These are phyloP conservation scores for Leishmania arabica DNA, from an alignment of 208 protist genomes.

Conservation along the genomic window DNA sequence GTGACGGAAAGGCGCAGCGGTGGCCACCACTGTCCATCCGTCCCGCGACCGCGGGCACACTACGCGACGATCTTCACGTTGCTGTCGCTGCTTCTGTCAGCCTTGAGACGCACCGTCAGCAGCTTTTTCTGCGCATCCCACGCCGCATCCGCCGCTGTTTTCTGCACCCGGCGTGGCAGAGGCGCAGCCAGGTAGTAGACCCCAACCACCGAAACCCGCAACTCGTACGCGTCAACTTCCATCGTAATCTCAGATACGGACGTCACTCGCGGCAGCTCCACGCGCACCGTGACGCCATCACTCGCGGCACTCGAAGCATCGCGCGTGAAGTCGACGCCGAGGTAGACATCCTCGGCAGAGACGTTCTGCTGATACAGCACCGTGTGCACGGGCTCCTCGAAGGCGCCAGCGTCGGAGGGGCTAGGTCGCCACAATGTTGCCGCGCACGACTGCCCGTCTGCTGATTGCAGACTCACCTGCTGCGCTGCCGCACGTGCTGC, in stretches of 20 bases:
- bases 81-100: conserved; percentile 34
- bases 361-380: conserved; percentile 84
- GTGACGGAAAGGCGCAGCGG: not conserved
- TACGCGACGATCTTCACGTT: conserved; percentile 39
- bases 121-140: conserved; percentile 70
- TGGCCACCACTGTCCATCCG: not conserved
- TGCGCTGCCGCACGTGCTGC: conserved; percentile 15
- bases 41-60: not conserved
- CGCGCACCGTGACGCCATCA: conserved; percentile 75
- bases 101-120: conserved; percentile 59
- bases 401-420: conserved; percentile 19
- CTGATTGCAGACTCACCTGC: conserved; percentile 4
- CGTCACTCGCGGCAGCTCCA: conserved; percentile 67
- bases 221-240: conserved; percentile 63
- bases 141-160: conserved; percentile 53
- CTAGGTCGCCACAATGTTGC: conserved; percentile 24
- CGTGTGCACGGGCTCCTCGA: conserved; percentile 57
- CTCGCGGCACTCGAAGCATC: conserved; percentile 51
- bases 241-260: conserved; percentile 49
- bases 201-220: conserved; percentile 50
- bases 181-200: conserved; percentile 69
- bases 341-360: conserved; percentile 84
- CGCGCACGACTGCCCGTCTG: conserved; percentile 1
- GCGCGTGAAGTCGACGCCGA: conserved; percentile 76
- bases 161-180: conserved; percentile 62